Evolutionary conservation across 306 rosid species (phyloP).

Genomic region (Vigna trinervia): DNA sequence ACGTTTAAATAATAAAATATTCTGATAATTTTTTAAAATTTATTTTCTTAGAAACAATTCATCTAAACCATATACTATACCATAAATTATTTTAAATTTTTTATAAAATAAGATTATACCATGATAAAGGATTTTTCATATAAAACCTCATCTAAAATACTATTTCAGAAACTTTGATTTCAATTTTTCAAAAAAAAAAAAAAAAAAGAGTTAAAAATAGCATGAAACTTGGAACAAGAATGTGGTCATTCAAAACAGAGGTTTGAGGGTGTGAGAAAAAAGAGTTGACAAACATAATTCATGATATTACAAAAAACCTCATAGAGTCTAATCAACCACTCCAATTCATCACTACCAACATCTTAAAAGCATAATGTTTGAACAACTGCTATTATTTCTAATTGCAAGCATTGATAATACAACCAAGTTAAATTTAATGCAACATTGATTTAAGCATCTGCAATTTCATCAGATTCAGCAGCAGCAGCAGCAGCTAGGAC

Average conservation of each 20-base stretch:
- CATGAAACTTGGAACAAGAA: background rate
- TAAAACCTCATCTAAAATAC: no score
- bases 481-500: constrained; percentile 83
- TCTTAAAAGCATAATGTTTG: background rate
- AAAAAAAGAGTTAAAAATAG: background rate
- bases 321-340: background rate
- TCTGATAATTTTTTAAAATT: no score
- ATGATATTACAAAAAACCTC: background rate
- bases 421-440: background rate
- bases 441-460: constrained; percentile 56
- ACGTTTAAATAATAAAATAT: no score
- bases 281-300: background rate
- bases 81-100: no score
- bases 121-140: no score
- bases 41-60: no score
- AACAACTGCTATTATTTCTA: constrained; percentile 28
- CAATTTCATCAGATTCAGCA: constrained; percentile 56
- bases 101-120: no score
- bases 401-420: background rate
- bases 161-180: background rate
- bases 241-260: background rate
- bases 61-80: no score
- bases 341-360: background rate
- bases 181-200: background rate
- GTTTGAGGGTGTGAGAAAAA: background rate